Evolutionary conservation across 169 alveolate genomes (phyloP).

Genomic region (Amoebophrya sp.): DNA sequence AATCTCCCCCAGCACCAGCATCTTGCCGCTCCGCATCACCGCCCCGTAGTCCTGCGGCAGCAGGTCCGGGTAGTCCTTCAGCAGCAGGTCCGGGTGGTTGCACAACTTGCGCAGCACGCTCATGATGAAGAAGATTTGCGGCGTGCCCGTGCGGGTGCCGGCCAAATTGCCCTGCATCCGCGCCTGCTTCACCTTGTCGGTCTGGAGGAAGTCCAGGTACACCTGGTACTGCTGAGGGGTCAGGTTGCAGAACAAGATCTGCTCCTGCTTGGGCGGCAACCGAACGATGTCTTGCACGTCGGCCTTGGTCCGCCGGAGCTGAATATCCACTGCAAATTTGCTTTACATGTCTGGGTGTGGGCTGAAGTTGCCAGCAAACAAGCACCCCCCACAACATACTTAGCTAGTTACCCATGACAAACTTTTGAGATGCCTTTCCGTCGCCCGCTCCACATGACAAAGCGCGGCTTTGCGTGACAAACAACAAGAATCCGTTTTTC

Average conservation of each 20-base stretch:
- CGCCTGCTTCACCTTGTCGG: slow-evolving; percentile 38
- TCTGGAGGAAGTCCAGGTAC: slow-evolving; percentile 50
- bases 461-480: no score
- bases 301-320: slow-evolving; percentile 43
- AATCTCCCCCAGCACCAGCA: slow-evolving; percentile 47
- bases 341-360: no score
- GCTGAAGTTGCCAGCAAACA: no score
- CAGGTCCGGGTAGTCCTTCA: slow-evolving; percentile 22
- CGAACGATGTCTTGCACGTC: slow-evolving; percentile 52
- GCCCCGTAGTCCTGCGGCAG: slow-evolving; percentile 43
- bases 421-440: no score
- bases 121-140: slow-evolving; percentile 42
- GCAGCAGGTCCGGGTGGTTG: slow-evolving; percentile 64
- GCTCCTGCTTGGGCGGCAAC: slow-evolving; percentile 55
- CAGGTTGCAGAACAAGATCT: slow-evolving; percentile 56
- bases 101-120: slow-evolving; percentile 56
- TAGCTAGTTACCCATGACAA: no score
- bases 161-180: neutral
- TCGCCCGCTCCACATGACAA: no score
- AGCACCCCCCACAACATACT: no score
- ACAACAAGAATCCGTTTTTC: no score
- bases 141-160: neutral
- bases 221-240: slow-evolving; percentile 60
- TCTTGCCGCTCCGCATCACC: slow-evolving; percentile 42
- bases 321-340: no score